phyloP scores from a whole-genome alignment of 768 basidiomycete species.

The Phlebiopsis flavidoalba region DNA sequence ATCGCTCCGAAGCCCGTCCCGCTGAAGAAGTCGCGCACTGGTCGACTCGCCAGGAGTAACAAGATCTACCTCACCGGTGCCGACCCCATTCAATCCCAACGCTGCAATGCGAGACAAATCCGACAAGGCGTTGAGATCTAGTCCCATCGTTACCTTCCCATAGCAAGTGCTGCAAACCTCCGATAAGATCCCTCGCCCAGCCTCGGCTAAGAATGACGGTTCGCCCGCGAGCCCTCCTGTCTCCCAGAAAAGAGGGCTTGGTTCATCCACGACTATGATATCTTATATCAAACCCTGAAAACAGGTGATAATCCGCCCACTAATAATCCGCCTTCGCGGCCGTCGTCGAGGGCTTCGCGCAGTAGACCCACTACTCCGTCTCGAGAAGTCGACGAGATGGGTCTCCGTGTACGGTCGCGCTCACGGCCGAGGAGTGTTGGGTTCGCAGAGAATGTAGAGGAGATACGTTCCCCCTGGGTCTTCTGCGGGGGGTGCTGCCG shows the following conservation, averaged over 20 bases:
- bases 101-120: slow-evolving; percentile 19
- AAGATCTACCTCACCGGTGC: slow-evolving; percentile 1
- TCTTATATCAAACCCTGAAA: slow-evolving; percentile 52
- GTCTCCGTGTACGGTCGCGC: slow-evolving; percentile 24
- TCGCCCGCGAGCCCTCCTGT: slow-evolving; percentile 7
- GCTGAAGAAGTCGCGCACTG: slow-evolving; percentile 35
- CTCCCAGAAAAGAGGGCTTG: slow-evolving; percentile 38
- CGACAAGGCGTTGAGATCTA: slow-evolving; percentile 34
- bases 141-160: slow-evolving; percentile 35
- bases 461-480: slow-evolving; percentile 14
- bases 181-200: slow-evolving; percentile 14
- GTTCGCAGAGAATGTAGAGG: slow-evolving; percentile 16
- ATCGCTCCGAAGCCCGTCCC: slow-evolving; percentile 34
- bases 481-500: neutral
- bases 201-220: slow-evolving; percentile 15
- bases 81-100: slow-evolving; percentile 13
- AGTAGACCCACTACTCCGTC: slow-evolving; percentile 8
- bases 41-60: slow-evolving; percentile 21
- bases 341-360: slow-evolving; percentile 17
- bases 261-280: slow-evolving; percentile 74
- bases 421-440: slow-evolving; percentile 31
- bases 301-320: slow-evolving; percentile 39
- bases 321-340: slow-evolving; percentile 10
- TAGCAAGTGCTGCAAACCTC: slow-evolving; percentile 27
- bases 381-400: slow-evolving; percentile 34